Evolutionary conservation across 495 filamentous ascomycete species (phyloP).

Genomic region (Aspergillus affinis): DNA sequence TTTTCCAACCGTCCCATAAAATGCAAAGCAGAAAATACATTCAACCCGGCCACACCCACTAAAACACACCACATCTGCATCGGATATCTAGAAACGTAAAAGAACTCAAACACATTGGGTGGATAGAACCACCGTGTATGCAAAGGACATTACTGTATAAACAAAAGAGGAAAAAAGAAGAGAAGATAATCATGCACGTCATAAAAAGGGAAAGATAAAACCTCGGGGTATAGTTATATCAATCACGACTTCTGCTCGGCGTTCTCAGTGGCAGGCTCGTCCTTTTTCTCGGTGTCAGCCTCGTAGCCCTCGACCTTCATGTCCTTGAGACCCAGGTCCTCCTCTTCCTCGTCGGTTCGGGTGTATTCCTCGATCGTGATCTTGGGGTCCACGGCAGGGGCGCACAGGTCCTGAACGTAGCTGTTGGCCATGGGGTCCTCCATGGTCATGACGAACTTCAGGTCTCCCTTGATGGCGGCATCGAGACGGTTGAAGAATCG

Average conservation of each 20-base stretch:
- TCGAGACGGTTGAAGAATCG: conserved; percentile 76
- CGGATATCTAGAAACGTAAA: conserved; percentile 27
- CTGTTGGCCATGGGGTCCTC: conserved; percentile 86
- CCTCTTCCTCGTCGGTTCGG: conserved; percentile 85
- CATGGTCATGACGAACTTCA: conserved; percentile 82
- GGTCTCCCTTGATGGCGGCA: conserved; percentile 75
- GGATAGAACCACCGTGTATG: conserved; percentile 6
- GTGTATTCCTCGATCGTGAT: conserved; percentile 82
- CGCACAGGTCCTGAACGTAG: conserved; percentile 85
- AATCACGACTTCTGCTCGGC: conserved; percentile 27
- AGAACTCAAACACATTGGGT: conserved; percentile 13
- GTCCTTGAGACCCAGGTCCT: conserved; percentile 83
- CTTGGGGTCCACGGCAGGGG: conserved; percentile 73
- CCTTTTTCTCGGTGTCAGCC: conserved; percentile 42
- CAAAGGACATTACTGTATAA: conserved; percentile 26
- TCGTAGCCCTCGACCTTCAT: conserved; percentile 93
- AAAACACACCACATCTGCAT: conserved; percentile 18
- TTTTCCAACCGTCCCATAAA: conserved; percentile 8
- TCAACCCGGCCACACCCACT: conserved; percentile 17
- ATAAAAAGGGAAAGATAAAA: conserved; percentile 23
- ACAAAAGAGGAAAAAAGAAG: conserved; percentile 18
- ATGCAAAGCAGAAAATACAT: conserved; percentile 10
- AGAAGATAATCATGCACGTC: conserved; percentile 29
- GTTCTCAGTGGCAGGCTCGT: conserved; percentile 17
- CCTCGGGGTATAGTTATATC: conserved; percentile 13